Evolutionary conservation across 2,329 filamentous ascomycete genomes (phyloP).

Genomic region (Sporothrix sp.): DNA sequence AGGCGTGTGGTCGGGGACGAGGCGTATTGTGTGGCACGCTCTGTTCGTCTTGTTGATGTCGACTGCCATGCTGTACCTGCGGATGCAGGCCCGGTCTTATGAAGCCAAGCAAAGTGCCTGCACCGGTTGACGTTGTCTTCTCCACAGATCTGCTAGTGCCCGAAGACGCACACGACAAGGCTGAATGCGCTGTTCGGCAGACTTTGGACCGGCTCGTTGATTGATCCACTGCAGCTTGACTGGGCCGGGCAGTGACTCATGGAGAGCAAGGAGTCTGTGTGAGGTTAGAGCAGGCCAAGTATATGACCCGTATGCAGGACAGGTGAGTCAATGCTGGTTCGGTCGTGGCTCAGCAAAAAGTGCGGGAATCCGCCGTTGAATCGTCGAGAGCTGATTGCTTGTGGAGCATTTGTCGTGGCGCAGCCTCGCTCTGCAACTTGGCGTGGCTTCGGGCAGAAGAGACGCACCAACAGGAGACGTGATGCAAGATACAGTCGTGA

Average conservation of each 20-base stretch:
- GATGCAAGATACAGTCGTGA: too few relatives aligned
- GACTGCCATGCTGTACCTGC: too few relatives aligned
- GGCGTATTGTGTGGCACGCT: too few relatives aligned
- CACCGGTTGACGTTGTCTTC: background rate
- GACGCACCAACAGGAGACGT: too few relatives aligned
- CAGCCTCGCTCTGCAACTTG: background rate
- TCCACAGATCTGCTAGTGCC: background rate
- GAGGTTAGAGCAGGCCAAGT: too few relatives aligned
- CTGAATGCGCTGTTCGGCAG: too few relatives aligned
- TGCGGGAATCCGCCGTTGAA: background rate
- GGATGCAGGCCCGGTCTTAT: too few relatives aligned
- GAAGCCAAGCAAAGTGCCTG: too few relatives aligned
- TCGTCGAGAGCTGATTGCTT: background rate
- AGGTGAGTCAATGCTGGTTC: background rate
- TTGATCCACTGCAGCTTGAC: too few relatives aligned
- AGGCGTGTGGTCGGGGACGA: background rate
- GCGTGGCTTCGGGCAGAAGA: background rate
- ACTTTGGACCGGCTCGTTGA: too few relatives aligned
- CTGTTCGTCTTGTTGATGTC: background rate
- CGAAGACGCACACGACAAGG: background rate
- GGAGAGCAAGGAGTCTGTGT: too few relatives aligned
- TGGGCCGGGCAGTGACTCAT: constrained; percentile 10
- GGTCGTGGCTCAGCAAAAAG: background rate
- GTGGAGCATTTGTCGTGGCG: constrained; percentile 1
- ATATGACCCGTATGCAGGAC: too few relatives aligned